Percentiles rank a stretch among this genome's conserved stretches.
phyloP scores from a whole-genome alignment of 192 early-diverging fungal species.

The Rhizophagus clarus region DNA sequence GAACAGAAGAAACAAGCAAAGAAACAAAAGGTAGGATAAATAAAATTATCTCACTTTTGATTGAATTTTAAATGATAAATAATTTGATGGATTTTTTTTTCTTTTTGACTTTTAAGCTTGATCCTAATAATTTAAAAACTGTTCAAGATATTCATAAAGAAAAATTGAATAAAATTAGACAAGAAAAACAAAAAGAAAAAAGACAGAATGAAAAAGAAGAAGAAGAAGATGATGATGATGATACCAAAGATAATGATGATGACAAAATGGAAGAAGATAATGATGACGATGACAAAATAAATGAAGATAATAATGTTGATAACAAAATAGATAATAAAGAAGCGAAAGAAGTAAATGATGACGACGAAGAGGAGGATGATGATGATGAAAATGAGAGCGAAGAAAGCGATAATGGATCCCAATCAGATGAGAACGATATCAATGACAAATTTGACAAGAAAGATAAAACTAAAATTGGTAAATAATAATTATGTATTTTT shows the following conservation, averaged over 20 bases:
- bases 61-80: neutral
- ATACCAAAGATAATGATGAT: constrained; percentile 39
- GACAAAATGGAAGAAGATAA: constrained; percentile 27
- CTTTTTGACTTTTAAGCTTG: constrained; percentile 54
- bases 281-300: constrained; percentile 10
- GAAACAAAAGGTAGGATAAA: constrained; percentile 68
- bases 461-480: neutral
- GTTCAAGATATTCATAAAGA: constrained; percentile 69
- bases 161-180: constrained; percentile 48
- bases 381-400: constrained; percentile 41
- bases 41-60: constrained; percentile 27
- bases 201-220: constrained; percentile 5
- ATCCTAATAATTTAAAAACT: constrained; percentile 78
- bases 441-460: constrained; percentile 28
- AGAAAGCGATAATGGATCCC: constrained; percentile 38
- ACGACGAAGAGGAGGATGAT: constrained; percentile 36
- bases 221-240: constrained; percentile 43
- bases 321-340: neutral
- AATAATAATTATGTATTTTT: neutral
- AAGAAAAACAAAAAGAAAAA: constrained; percentile 39
- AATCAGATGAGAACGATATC: constrained; percentile 35
- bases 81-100: neutral
- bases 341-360: neutral
- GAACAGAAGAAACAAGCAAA: constrained; percentile 82
- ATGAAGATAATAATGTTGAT: constrained; percentile 35